Percentiles rank a stretch among this genome's conserved stretches.
phyloP scores from a whole-genome alignment of 805 yeast species.

The Yamadazyma endophytica region DNA sequence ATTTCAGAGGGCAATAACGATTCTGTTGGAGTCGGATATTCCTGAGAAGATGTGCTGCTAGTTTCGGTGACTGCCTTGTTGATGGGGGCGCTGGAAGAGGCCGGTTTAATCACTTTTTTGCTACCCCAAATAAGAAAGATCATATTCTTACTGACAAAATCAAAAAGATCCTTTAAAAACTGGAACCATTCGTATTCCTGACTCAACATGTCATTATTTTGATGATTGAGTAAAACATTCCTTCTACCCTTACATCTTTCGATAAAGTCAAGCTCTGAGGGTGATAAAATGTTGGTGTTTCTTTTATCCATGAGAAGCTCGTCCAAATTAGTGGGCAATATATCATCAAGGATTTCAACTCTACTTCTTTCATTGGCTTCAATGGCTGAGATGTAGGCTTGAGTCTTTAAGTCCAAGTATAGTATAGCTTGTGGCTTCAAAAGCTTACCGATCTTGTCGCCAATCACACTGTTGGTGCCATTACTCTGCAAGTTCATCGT shows the following conservation, averaged over 20 bases:
- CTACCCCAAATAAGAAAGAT: constrained; percentile 71
- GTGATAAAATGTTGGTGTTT: constrained; percentile 45
- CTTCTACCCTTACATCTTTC: constrained; percentile 69
- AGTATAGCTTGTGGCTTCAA: constrained; percentile 77
- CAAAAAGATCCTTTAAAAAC: constrained; percentile 74
- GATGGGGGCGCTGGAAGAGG: constrained; percentile 1
- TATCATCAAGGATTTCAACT: constrained; percentile 64
- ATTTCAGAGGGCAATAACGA: constrained; percentile 39
- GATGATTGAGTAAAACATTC: constrained; percentile 48
- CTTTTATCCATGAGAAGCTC: constrained; percentile 36
- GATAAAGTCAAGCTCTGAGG: constrained; percentile 77
- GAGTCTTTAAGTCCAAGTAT: constrained; percentile 86
- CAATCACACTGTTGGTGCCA: constrained; percentile 28
- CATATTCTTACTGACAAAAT: constrained; percentile 71
- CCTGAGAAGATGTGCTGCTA: constrained; percentile 1
- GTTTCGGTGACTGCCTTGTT: constrained; percentile 4
- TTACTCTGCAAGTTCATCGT: constrained; percentile 29
- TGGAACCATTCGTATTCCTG: constrained; percentile 83
- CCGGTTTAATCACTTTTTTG: constrained; percentile 22
- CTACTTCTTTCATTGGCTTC: constrained; percentile 59
- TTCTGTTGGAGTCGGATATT: not conserved
- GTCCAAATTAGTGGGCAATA: constrained; percentile 67
- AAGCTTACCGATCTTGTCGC: constrained; percentile 50
- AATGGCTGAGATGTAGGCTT: constrained; percentile 87
- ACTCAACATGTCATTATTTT: constrained; percentile 49